Evolutionary conservation across 768 basidiomycete genomes (phyloP), one percentile per base, ranked within the genome.

Genomic region (Leccinum disarticulatum): DNA sequence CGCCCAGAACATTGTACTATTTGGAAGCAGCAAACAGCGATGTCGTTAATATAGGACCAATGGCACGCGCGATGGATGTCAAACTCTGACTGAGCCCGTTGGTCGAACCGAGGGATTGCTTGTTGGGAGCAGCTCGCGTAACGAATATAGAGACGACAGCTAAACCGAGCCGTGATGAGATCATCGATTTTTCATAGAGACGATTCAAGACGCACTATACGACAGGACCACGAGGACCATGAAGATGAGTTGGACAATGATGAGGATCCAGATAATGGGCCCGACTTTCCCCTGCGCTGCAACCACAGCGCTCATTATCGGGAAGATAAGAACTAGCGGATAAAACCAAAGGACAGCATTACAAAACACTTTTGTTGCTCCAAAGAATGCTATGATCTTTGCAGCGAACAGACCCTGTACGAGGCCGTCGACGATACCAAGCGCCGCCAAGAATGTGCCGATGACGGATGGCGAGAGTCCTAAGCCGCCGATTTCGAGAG

Each of bases 91-190:
- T 76, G 19, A 86, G 72, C 2, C 86, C 86, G 58, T 87, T 84
- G 3, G 80, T 81, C 6, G 84, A 80, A 6, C 85, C 85, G 6
- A 87, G 75, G 0, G 83, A 81, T 22, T 73, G 74, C 55, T 77
- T 80, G 57, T 79, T 80, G 0, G 86, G 84, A 1, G 84, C 74
- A 2, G 83, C 80, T 30, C 77, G 76, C 3, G 80, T 84, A 54
- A 85, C 71, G 56, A 79, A 83, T 63, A 86, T 78, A 51, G 80
- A 81, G n/a, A 82, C 77, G 51, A 80, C 80, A 22, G 78, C 85
- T 63, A 58, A 6, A 51, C 8, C 43, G 6, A n/a, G 13, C 3
- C 8, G 31, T 15, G 14, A 51, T 64, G 25, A 67, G 58, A 47
- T 28, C 28, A 57, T 57, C 25, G 1, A 25, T 49, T 31, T 36